phyloP scores from a whole-genome alignment of 192 early-diverging fungal genomes.

The Gonapodya prolifera region DNA sequence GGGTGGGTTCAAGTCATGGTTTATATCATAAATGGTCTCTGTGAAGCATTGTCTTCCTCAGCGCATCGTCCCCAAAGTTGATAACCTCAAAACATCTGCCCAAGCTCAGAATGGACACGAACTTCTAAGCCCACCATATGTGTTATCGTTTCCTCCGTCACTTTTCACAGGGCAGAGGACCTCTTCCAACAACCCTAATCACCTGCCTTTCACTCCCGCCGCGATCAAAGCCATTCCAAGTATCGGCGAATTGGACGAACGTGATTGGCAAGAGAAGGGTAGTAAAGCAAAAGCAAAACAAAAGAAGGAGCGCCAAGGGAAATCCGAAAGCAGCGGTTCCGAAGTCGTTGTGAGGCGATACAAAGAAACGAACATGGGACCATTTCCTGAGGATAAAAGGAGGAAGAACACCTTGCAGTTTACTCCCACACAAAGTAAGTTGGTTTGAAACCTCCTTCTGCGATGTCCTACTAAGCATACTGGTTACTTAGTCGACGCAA shows the following conservation, averaged over 20 bases:
- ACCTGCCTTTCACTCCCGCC: neutral
- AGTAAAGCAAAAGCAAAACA: neutral
- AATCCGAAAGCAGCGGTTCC: constrained; percentile 27
- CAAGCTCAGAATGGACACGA: constrained; percentile 17
- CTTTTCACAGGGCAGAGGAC: constrained; percentile 15
- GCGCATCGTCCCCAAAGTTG: constrained; percentile 36
- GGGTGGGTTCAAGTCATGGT: neutral
- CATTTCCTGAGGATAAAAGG: constrained; percentile 56
- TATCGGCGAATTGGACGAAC: constrained; percentile 12
- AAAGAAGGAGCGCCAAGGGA: constrained; percentile 16
- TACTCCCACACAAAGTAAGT: constrained; percentile 64
- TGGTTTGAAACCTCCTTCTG: neutral
- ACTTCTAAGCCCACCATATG: constrained; percentile 52
- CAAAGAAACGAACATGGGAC: constrained; percentile 51
- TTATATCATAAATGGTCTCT: too few species aligned
- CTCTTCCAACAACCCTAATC: constrained; percentile 12
- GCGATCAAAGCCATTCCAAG: neutral
- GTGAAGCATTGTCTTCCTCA: constrained; percentile 56
- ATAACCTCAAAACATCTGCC: constrained; percentile 9
- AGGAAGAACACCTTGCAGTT: constrained; percentile 66
- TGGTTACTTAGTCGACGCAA: constrained; percentile 51
- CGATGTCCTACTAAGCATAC: neutral
- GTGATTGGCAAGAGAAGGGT: constrained; percentile 16
- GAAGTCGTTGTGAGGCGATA: constrained; percentile 48
- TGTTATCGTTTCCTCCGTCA: constrained; percentile 53